Percentiles rank a stretch among this genome's conserved stretches.
Evolutionary conservation across 345 rosid species (phyloP).

Genomic region (Draba incana): DNA sequence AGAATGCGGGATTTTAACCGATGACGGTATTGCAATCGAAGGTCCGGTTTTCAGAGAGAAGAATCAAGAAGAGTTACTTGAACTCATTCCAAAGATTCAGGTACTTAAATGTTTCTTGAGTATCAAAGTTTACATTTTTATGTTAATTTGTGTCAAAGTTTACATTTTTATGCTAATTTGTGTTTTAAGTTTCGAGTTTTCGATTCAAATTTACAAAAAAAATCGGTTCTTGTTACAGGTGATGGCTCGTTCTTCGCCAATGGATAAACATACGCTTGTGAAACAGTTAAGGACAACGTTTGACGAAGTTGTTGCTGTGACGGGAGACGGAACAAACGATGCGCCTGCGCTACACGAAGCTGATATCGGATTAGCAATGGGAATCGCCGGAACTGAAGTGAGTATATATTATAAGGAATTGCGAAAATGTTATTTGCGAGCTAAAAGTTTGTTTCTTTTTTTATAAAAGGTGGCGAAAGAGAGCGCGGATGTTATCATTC

Average conservation of each 20-base stretch:
- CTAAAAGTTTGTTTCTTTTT: not conserved
- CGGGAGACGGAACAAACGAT: conserved; percentile 97
- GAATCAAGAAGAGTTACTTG: conserved; percentile 64
- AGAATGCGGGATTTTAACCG: conserved; percentile 94
- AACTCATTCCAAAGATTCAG: conserved; percentile 91
- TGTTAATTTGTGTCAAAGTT: conserved; percentile 6
- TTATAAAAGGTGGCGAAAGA: conserved; percentile 84
- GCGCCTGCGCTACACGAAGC: conserved; percentile 99
- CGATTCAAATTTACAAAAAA: not conserved
- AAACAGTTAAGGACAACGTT: conserved; percentile 81
- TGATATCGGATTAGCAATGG: conserved; percentile 97
- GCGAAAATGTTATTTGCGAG: not conserved
- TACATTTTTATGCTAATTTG: not conserved
- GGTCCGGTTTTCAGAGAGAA: conserved; percentile 90
- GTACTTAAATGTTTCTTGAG: conserved; percentile 39
- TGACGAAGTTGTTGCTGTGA: conserved; percentile 87
- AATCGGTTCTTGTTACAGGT: conserved; percentile 55
- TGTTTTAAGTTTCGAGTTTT: not conserved
- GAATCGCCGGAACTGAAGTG: conserved; percentile 98
- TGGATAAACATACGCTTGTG: conserved; percentile 90
- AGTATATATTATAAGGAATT: conserved; percentile 8
- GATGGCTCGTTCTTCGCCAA: conserved; percentile 96
- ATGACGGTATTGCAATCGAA: conserved; percentile 82
- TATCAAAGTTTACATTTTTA: not conserved
- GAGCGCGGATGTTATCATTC: conserved; percentile 94